A percentile compares a stretch with the other conserved stretches of the same genome.
Evolutionary conservation across 768 basidiomycete species (phyloP).

Genomic region (Tricholoma saponaceum): DNA sequence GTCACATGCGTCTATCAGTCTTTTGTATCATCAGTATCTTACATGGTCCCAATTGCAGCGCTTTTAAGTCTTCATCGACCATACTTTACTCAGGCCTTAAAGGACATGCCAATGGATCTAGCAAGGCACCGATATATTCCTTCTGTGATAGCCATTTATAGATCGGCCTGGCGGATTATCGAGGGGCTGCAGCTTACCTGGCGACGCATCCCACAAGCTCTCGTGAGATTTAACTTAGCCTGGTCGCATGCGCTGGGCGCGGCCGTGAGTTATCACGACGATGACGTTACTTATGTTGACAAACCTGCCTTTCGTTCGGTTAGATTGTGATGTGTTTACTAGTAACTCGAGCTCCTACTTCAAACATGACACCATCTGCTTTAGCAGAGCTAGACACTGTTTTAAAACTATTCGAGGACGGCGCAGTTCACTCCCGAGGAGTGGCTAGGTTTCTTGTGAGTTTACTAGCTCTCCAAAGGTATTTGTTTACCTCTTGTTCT

Average conservation of each 20-base stretch:
- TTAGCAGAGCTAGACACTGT: conserved; percentile 45
- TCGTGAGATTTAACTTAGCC: conserved; percentile 43
- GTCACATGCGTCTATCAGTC: conserved; percentile 6
- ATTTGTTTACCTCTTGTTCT: neutral
- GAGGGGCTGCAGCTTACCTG: conserved; percentile 43
- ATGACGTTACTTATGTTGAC: neutral
- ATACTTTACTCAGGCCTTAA: conserved; percentile 64
- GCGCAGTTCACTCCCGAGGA: conserved; percentile 39
- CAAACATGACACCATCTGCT: conserved; percentile 43
- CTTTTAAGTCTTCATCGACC: conserved; percentile 63
- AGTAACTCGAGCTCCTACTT: conserved; percentile 44
- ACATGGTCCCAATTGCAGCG: conserved; percentile 27
- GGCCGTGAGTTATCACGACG: conserved; percentile 40
- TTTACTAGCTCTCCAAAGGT: neutral
- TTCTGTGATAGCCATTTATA: conserved; percentile 70
- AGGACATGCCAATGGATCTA: conserved; percentile 53
- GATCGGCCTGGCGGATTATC: conserved; percentile 66
- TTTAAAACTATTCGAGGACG: conserved; percentile 40
- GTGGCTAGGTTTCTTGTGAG: conserved; percentile 44
- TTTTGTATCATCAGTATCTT: neutral
- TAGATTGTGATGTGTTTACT: conserved; percentile 61
- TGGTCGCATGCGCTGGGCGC: conserved; percentile 70
- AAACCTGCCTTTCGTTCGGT: neutral
- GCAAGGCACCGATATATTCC: conserved; percentile 60
- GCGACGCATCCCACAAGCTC: conserved; percentile 32